Evolutionary conservation across 176 grass and related monocot species (phyloP).

Genomic region (Phyllostachys edulis): DNA sequence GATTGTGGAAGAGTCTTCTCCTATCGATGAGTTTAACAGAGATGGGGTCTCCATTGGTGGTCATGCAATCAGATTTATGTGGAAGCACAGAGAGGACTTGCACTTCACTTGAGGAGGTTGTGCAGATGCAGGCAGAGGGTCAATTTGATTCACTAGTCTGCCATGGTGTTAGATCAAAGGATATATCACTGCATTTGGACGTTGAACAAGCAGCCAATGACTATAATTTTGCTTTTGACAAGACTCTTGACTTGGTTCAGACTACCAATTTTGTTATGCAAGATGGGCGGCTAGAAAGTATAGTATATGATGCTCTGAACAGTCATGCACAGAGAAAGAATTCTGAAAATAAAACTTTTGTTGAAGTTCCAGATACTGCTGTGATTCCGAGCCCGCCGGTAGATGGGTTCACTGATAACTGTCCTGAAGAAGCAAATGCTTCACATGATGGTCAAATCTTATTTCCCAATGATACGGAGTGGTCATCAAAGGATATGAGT

Average conservation of each 20-base stretch:
- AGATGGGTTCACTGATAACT: background rate
- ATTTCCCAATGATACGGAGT: slow-evolving; percentile 11
- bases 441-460: slow-evolving; percentile 26
- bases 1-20: slow-evolving; percentile 14
- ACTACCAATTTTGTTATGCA: slow-evolving; percentile 28
- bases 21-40: slow-evolving; percentile 22
- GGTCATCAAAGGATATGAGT: slow-evolving; percentile 24
- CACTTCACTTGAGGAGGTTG: slow-evolving; percentile 35
- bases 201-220: slow-evolving; percentile 7
- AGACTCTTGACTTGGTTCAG: slow-evolving; percentile 31
- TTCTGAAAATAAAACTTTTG: slow-evolving; percentile 18
- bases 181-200: slow-evolving; percentile 25
- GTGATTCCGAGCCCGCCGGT: background rate
- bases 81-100: slow-evolving; percentile 19
- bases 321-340: slow-evolving; percentile 34
- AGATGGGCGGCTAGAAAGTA: slow-evolving; percentile 52
- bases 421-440: slow-evolving; percentile 7
- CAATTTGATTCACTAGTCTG: slow-evolving; percentile 40
- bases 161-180: slow-evolving; percentile 28
- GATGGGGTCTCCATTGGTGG: background rate
- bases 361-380: slow-evolving; percentile 21
- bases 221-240: slow-evolving; percentile 41
- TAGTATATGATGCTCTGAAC: slow-evolving; percentile 59
- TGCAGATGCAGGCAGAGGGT: slow-evolving; percentile 28
- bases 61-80: slow-evolving; percentile 39